Conservation (phyloP, 352 stramenopile genomes). For the Saprolegnia diclina region DNA sequence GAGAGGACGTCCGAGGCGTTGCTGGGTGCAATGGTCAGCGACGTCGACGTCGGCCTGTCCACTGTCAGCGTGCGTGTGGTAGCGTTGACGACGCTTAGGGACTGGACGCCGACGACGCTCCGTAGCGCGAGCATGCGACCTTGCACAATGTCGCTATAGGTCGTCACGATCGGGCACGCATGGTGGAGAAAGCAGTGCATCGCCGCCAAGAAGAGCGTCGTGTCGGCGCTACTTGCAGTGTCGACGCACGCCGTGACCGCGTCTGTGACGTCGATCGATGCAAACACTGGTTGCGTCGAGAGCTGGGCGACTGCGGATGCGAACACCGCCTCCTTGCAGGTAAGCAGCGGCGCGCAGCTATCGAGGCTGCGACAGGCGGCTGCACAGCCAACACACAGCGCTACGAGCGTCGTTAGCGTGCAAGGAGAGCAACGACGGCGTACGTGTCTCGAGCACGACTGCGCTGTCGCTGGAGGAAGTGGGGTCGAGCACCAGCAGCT, state of each 20-base stretch:
- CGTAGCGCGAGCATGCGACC: background rate
- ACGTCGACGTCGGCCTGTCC: background rate
- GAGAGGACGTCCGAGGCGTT: too few relatives aligned
- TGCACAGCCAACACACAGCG: too few relatives aligned
- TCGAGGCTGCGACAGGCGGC: too few relatives aligned
- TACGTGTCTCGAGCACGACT: too few relatives aligned
- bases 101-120: background rate
- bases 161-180: background rate
- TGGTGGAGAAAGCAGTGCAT: background rate
- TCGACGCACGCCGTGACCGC: background rate
- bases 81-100: background rate
- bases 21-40: background rate
- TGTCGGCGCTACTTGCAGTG: background rate
- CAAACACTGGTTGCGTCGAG: background rate
- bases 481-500: too few relatives aligned
- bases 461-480: too few relatives aligned
- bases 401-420: too few relatives aligned
- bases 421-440: too few relatives aligned
- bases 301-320: too few relatives aligned
- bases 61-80: background rate
- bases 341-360: too few relatives aligned
- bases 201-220: background rate
- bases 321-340: too few relatives aligned
- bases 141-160: background rate
- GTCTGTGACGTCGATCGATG: background rate